Conservation (phyloP, 1,284 basidiomycete species). For the Somion occarium region DNA sequence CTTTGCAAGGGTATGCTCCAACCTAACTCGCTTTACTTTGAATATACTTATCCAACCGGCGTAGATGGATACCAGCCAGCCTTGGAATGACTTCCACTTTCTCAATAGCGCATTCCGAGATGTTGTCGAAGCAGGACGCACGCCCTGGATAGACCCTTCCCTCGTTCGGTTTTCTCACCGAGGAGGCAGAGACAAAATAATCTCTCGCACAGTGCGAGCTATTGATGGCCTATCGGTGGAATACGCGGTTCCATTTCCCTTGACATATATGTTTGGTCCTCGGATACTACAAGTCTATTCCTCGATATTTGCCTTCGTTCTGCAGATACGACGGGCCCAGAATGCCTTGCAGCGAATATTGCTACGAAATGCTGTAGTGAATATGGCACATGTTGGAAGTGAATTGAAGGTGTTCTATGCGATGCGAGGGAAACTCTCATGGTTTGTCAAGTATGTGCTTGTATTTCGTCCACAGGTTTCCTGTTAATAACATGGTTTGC, state of each 20-base stretch:
- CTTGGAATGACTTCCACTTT: conserved; percentile 83
- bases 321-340: conserved; percentile 75
- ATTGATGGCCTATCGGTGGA: conserved; percentile 68
- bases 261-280: conserved; percentile 75
- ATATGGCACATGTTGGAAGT: conserved; percentile 23
- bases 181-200: conserved; percentile 36
- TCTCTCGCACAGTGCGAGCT: conserved; percentile 49
- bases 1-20: conserved; percentile 58
- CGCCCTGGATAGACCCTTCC: conserved; percentile 62
- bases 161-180: conserved; percentile 72
- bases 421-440: conserved; percentile 68
- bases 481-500: conserved; percentile 1
- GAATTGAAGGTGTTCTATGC: conserved; percentile 68
- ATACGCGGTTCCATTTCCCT: conserved; percentile 77
- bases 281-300: conserved; percentile 57
- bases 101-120: conserved; percentile 76
- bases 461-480: background rate
- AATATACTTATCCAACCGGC: background rate
- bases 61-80: conserved; percentile 67
- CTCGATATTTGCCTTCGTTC: conserved; percentile 70
- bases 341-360: conserved; percentile 64
- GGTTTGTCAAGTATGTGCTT: conserved; percentile 74
- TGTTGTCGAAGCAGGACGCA: conserved; percentile 45
- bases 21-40: background rate
- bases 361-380: conserved; percentile 43